Evolutionary conservation across 2,329 filamentous ascomycete species (phyloP), one percentile per base, ranked within the genome.

Genomic region (Rutstroemia sp.): DNA sequence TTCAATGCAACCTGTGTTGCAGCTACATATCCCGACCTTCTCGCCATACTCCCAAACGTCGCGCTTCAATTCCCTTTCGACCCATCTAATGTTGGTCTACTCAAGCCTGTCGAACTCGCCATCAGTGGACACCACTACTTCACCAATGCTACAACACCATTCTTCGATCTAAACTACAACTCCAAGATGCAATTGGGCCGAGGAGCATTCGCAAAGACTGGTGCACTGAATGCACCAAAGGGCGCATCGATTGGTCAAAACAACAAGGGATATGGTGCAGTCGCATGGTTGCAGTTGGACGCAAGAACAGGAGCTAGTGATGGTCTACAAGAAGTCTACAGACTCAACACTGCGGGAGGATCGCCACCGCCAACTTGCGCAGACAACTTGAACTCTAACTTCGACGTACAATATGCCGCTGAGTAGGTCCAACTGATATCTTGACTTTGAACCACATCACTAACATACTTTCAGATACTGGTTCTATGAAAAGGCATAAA

Each of bases 1-100:
- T 96, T 88, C 83, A 91, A 96, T 73, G 88, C 85, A 58, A 88
- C 85, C 64, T 96, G 92, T 73, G 72, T 92, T 37, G 87, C 87
- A 6, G 79, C 87, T 44, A 76, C 81, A 63, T 85, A 84, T 65
- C 85, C 89, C 0, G 79, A 83, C 54, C 75, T 94, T 16, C 76
- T 92, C 44, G 69, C 77, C 61, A 71, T 78, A 55, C 77, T 95
- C 19, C 83, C 89, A 3, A 75, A 75, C 58, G 80, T 90, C 57
- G 82, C 86, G 1, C 79, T 95, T 55, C 77, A 83, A 67, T 87
- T 88, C 67, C 76, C 83, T 66, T 74, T 86, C 49, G 70, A 75
- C 39, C 58, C 72, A 21, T 66, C 71, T 48, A 59, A 69, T 50
- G 60, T 62, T 62, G 49, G 69, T 65, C 52, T 74, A 78, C 59